Percentiles rank a stretch among this genome's conserved stretches.
phyloP scores from a whole-genome alignment of 352 stramenopile species.

The Hyaloperonospora arabidopsidis region DNA sequence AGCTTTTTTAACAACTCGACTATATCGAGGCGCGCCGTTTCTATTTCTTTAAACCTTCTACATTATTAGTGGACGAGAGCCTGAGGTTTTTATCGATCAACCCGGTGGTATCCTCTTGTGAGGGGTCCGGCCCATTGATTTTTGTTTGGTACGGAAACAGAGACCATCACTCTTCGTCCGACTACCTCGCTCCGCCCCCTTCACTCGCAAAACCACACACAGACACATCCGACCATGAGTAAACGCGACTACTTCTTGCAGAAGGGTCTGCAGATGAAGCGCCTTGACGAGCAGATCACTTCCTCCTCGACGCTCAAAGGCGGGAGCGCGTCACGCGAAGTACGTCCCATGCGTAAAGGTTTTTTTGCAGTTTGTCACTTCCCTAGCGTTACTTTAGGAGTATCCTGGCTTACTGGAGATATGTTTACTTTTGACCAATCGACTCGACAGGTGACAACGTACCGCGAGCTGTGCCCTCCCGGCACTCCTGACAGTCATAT shows the following conservation, averaged over 20 bases:
- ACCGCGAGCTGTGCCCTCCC: slow-evolving; percentile 75
- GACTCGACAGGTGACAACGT: slow-evolving; percentile 49
- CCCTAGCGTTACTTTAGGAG: too few relatives aligned
- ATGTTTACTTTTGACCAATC: too few relatives aligned
- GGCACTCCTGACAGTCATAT: slow-evolving; percentile 73
- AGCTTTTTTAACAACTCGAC: background rate
- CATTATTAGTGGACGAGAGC: slow-evolving; percentile 7
- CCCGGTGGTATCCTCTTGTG: slow-evolving; percentile 14
- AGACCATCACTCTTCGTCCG: slow-evolving; percentile 27
- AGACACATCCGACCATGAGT: slow-evolving; percentile 49
- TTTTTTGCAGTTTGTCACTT: too few relatives aligned
- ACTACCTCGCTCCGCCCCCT: slow-evolving; percentile 12
- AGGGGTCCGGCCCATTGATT: slow-evolving; percentile 21
- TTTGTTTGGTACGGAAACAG: slow-evolving; percentile 22
- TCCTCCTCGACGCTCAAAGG: slow-evolving; percentile 7
- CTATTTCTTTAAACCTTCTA: slow-evolving; percentile 18
- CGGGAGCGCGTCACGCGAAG: slow-evolving; percentile 51
- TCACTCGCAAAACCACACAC: slow-evolving; percentile 26
- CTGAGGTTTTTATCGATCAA: slow-evolving; percentile 20
- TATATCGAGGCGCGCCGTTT: background rate
- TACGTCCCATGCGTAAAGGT: slow-evolving; percentile 15
- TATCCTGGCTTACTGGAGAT: too few relatives aligned
- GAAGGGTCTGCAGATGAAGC: slow-evolving; percentile 77
- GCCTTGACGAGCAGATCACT: slow-evolving; percentile 54
- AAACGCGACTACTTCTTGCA: slow-evolving; percentile 80